Evolutionary conservation across 257 asterid species (phyloP).

Genomic region (Nicotiana otophora): DNA sequence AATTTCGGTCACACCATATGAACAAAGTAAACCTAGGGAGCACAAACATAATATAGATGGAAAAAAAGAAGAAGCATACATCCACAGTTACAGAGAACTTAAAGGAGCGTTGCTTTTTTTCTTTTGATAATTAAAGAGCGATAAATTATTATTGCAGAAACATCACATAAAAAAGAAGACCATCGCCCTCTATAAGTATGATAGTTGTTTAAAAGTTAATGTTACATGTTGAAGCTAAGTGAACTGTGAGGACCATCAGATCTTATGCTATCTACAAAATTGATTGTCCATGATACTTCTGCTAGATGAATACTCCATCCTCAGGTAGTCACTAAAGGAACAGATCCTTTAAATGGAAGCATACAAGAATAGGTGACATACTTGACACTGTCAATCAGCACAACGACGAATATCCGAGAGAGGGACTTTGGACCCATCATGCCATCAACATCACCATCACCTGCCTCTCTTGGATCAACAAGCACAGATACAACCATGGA

Average conservation of each 20-base stretch:
- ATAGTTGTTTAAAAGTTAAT: neutral
- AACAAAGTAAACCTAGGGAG: too few relatives aligned
- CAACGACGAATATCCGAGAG: conserved; percentile 71
- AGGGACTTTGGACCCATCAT: conserved; percentile 67
- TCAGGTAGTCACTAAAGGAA: conserved; percentile 53
- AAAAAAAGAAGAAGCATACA: too few relatives aligned
- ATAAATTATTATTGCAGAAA: neutral
- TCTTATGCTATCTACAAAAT: conserved; percentile 52
- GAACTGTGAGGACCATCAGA: conserved; percentile 13
- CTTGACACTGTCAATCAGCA: conserved; percentile 65
- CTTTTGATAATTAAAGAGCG: neutral
- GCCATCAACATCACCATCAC: conserved; percentile 59
- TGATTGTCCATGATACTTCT: conserved; percentile 11
- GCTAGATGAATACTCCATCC: conserved; percentile 6
- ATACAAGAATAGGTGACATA: conserved; percentile 81
- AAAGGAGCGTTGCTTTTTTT: neutral
- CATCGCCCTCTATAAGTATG: neutral
- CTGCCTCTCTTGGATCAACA: conserved; percentile 71
- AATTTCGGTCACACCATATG: too few relatives aligned
- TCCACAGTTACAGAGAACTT: neutral
- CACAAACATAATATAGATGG: too few relatives aligned
- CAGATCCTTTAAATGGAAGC: conserved; percentile 67
- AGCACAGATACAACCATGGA: conserved; percentile 92
- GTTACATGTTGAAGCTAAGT: neutral
- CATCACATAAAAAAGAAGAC: neutral